Conservation (phyloP, 345 rosid species). For the Hypericum androsaemum region DNA sequence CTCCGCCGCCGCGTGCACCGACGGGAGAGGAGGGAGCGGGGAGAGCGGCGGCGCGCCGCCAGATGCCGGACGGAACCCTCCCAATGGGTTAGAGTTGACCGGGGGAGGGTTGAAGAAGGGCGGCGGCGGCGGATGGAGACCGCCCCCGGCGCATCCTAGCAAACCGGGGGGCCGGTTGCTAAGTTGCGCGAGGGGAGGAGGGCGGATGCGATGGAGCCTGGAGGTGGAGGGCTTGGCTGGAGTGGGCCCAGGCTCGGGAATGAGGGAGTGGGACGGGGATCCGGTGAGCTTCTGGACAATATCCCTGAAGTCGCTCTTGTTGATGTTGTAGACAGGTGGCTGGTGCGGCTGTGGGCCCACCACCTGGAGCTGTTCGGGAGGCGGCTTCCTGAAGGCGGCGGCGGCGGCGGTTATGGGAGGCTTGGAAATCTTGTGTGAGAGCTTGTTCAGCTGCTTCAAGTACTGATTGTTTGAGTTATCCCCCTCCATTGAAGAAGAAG, state of each 20-base stretch:
- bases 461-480: neutral
- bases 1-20: constrained; percentile 62
- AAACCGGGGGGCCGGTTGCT: constrained; percentile 54
- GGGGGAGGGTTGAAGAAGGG: constrained; percentile 7
- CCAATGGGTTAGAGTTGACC: neutral
- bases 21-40: constrained; percentile 55
- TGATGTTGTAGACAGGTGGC: constrained; percentile 91
- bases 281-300: constrained; percentile 96
- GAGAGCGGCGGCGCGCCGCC: constrained; percentile 36
- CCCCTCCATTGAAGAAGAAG: too few relatives aligned
- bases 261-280: constrained; percentile 49
- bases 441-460: constrained; percentile 7
- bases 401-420: neutral
- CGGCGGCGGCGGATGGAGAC: too few relatives aligned
- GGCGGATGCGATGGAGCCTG: constrained; percentile 85
- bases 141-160: constrained; percentile 38
- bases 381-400: neutral
- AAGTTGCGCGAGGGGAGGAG: constrained; percentile 74
- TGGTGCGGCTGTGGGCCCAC: constrained; percentile 21
- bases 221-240: constrained; percentile 67
- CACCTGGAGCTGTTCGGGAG: neutral
- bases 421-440: constrained; percentile 10
- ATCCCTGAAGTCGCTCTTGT: constrained; percentile 81
- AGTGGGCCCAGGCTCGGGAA: constrained; percentile 32
- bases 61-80: constrained; percentile 1